A percentile compares a stretch with the other conserved stretches of the same genome.
phyloP scores from a whole-genome alignment of 352 stramenopile genomes.

The Pythium brassicae region DNA sequence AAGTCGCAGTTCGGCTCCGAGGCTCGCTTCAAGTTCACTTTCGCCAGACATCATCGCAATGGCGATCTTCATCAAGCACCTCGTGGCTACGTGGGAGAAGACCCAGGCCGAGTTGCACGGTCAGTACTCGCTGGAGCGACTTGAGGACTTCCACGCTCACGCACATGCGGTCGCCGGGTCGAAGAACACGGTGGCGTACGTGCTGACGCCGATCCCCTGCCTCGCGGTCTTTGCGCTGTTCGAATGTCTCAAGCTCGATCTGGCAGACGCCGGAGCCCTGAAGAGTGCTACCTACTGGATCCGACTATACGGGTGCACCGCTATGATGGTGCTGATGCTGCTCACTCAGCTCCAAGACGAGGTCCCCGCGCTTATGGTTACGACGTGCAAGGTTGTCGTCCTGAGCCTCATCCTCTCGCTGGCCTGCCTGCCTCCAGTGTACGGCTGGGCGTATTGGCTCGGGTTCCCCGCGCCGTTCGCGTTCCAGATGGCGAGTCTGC shows the following conservation, averaged over 20 bases:
- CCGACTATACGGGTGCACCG: not conserved
- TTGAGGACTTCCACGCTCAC: not conserved
- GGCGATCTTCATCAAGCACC: too few species aligned
- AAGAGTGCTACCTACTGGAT: conserved; percentile 1
- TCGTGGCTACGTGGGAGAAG: too few species aligned
- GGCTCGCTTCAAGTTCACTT: too few species aligned
- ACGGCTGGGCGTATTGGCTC: not conserved
- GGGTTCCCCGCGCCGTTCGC: conserved; percentile 33
- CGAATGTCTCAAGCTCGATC: conserved; percentile 5
- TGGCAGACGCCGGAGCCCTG: not conserved
- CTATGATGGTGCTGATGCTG: not conserved
- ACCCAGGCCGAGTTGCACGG: conserved; percentile 20
- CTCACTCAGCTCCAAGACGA: not conserved
- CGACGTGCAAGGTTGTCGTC: not conserved
- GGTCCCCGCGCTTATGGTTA: not conserved
- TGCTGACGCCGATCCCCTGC: conserved; percentile 3
- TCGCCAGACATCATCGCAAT: too few species aligned
- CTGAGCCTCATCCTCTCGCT: not conserved
- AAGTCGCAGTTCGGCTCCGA: too few species aligned
- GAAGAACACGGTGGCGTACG: too few species aligned
- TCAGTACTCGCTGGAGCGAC: conserved; percentile 17
- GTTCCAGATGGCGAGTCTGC: conserved; percentile 14
- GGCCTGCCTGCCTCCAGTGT: not conserved
- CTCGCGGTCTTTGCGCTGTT: conserved; percentile 5
- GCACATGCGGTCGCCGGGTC: too few species aligned